Conservation (phyloP, 768 basidiomycete species). For the Collybia sp. region DNA sequence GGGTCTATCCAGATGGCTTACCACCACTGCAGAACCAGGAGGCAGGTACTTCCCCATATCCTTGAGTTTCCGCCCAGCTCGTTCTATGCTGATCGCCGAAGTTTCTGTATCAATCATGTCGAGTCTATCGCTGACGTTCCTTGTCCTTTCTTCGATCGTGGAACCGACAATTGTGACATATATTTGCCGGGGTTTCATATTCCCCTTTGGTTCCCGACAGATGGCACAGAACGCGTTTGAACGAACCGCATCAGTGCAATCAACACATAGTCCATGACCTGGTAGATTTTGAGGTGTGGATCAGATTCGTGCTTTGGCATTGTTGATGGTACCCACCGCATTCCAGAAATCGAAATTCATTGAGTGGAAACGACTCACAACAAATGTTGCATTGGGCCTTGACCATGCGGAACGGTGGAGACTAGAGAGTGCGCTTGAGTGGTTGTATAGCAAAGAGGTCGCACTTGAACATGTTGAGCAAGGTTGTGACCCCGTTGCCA, state of each 20-base stretch:
- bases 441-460: no score
- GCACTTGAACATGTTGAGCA: no score
- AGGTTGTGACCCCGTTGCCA: no score
- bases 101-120: slow-evolving; percentile 2
- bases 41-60: not conserved
- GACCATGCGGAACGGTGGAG: not conserved
- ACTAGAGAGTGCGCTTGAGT: not conserved
- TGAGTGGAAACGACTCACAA: slow-evolving; percentile 3
- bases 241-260: slow-evolving; percentile 3
- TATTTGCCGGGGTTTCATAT: slow-evolving; percentile 5
- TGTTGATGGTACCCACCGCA: slow-evolving; percentile 8
- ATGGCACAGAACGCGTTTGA: not conserved
- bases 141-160: not conserved
- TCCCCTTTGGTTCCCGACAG: slow-evolving; percentile 5
- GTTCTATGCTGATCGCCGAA: slow-evolving; percentile 1
- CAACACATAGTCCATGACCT: slow-evolving; percentile 13
- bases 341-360: slow-evolving; percentile 7
- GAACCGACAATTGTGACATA: slow-evolving; percentile 6
- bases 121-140: not conserved
- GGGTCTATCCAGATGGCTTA: not conserved
- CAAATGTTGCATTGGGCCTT: slow-evolving; percentile 9
- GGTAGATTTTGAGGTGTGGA: not conserved
- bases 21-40: not conserved
- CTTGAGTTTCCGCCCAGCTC: slow-evolving; percentile 3
- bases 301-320: not conserved